Base-by-base conservation (phyloP, 139 green algal species). In the Penium margaritaceum region DNA sequence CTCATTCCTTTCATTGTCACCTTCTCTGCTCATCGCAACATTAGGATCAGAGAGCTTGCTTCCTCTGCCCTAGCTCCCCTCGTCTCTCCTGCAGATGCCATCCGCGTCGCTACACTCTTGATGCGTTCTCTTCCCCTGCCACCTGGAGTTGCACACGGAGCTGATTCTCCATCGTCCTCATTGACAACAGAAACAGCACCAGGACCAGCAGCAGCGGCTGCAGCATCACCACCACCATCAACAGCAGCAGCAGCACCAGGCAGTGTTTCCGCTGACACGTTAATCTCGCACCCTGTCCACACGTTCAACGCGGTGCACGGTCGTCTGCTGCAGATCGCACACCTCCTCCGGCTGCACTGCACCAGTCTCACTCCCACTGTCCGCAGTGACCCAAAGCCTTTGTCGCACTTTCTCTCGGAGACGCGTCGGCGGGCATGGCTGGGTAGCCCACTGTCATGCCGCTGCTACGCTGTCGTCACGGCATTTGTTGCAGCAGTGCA, bases 1-100 rank as follows among this genome's bases (percentile, higher is more conserved):
- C 90, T 96, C 55, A 71, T 83, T 4, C 81, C 84, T 2, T 58
- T 87, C 14, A 84, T 95, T 0, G 70, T 51, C 47, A 75, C 72
- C 21, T 91, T 82, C 73, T 67, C 81, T 0, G 63, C 63, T 0
- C 86, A 85, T 3, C 63, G 53, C 17, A 36, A 71, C 69, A 29
- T 75, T 15, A 27, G 64, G 15, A 44, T 95, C 38, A 81, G 90
- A 2, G 74, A 84, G 58, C 78, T 95, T 44, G 90, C 90, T 2
- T 85, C 89, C 1, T 34, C 44, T 0, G 84, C 89, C 30, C 81
- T 95, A 41, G 65, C 72, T 0, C 85, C 90, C 32, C 83, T 95
- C 33, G 80, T 93, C 2, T 62, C 86, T 5, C 46, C 81, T 0
- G 81, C 77, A 3, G 63, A 84, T 53, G 63, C 84, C n/a, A n/a